Conservation (phyloP, 2,329 filamentous ascomycete species). For the Penicillium sp. region DNA sequence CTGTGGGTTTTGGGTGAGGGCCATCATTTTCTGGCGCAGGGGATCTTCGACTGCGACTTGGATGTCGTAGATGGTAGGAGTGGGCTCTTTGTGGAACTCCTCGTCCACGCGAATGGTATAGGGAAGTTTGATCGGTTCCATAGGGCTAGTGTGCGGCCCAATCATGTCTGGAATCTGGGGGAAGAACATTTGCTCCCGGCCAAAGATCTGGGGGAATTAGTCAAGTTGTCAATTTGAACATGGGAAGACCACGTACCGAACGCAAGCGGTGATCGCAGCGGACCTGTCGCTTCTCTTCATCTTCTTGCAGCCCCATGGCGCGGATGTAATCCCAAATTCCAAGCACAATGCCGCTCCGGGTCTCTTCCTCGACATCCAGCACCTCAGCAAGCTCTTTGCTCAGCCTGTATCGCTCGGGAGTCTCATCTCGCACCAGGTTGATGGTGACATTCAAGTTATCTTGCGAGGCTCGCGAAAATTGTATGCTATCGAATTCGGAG, state of each 20-base stretch:
- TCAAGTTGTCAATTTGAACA: neutral
- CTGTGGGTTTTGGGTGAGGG: slow-evolving; percentile 62
- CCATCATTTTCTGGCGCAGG: slow-evolving; percentile 59
- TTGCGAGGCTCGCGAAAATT: slow-evolving; percentile 86
- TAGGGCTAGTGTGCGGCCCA: slow-evolving; percentile 66
- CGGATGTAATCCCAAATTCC: slow-evolving; percentile 95
- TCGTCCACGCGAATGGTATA: slow-evolving; percentile 94
- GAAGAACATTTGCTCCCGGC: slow-evolving; percentile 72
- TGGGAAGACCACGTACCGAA: slow-evolving; percentile 53
- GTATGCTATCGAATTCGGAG: slow-evolving; percentile 80
- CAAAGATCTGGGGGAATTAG: slow-evolving; percentile 55
- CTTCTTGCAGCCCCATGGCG: slow-evolving; percentile 77
- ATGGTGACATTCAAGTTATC: slow-evolving; percentile 89
- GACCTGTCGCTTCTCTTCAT: slow-evolving; percentile 89
- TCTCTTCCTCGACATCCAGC: slow-evolving; percentile 79
- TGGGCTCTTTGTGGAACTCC: slow-evolving; percentile 66
- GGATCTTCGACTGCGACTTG: slow-evolving; percentile 80
- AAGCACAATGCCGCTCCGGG: slow-evolving; percentile 79
- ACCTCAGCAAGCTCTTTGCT: slow-evolving; percentile 75
- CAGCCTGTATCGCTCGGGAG: slow-evolving; percentile 75
- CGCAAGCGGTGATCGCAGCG: slow-evolving; percentile 79
- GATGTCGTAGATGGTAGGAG: slow-evolving; percentile 84
- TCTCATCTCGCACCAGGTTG: slow-evolving; percentile 77
- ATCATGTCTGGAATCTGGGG: slow-evolving; percentile 78
- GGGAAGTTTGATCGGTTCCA: slow-evolving; percentile 73